Percentiles rank a stretch among this genome's conserved stretches.
These are phyloP conservation scores for Colletotrichum destructivum DNA, from an alignment of 2,329 filamentous ascomycete species.

Conservation along the genomic window DNA sequence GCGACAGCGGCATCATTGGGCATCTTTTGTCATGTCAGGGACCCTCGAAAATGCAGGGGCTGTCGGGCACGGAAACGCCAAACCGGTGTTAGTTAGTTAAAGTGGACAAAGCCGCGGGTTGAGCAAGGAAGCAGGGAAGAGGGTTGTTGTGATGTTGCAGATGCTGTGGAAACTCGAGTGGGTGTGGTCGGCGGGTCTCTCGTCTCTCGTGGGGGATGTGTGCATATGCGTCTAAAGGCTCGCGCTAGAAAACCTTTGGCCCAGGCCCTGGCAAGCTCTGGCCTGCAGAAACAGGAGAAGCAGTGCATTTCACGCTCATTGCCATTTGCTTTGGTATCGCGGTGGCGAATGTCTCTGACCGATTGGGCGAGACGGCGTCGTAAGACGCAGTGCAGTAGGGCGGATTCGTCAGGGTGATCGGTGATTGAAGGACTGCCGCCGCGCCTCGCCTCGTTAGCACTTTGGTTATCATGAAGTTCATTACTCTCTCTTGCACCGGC, in stretches of 20 bases:
- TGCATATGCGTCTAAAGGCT: slow-evolving; percentile 21
- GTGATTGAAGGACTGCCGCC: slow-evolving; percentile 39
- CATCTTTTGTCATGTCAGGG: slow-evolving; percentile 34
- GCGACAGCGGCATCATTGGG: slow-evolving; percentile 24
- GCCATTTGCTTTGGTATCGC: slow-evolving; percentile 4
- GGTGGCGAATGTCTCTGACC: slow-evolving; percentile 25
- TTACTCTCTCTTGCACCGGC: not conserved
- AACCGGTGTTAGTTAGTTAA: slow-evolving; percentile 5
- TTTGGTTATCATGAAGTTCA: not conserved
- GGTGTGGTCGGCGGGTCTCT: slow-evolving; percentile 13
- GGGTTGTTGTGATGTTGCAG: slow-evolving; percentile 33
- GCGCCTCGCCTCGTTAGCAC: slow-evolving; percentile 2
- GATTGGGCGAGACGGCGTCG: slow-evolving; percentile 24
- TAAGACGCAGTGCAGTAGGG: slow-evolving; percentile 21
- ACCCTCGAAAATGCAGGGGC: slow-evolving; percentile 29
- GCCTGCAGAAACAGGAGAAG: not conserved
- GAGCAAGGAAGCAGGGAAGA: slow-evolving; percentile 37
- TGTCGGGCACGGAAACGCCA: slow-evolving; percentile 28
- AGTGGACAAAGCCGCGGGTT: slow-evolving; percentile 20
- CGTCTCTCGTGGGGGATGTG: not conserved
- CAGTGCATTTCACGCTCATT: slow-evolving; percentile 1
- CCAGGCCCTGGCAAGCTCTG: not conserved
- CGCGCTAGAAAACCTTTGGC: slow-evolving; percentile 14
- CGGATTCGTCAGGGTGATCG: slow-evolving; percentile 32
- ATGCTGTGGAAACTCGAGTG: slow-evolving; percentile 14